Percentiles rank a stretch among this genome's conserved stretches.
phyloP scores from a whole-genome alignment of 345 rosid genomes.

The Geranium brycei region DNA sequence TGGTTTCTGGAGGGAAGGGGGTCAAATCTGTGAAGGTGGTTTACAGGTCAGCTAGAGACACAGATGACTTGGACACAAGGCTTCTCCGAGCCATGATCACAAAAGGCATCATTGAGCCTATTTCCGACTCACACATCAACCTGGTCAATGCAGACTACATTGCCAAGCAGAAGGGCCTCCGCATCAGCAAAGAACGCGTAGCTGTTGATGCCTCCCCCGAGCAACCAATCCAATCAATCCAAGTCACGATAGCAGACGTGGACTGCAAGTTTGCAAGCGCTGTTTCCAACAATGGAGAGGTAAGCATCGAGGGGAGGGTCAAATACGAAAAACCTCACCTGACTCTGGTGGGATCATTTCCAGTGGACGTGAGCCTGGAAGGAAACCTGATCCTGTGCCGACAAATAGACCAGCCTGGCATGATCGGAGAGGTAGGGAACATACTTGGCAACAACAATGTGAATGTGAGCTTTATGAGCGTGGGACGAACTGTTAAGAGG shows the following conservation, averaged over 20 bases:
- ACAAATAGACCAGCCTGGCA: slow-evolving; percentile 76
- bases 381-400: slow-evolving; percentile 67
- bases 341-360: slow-evolving; percentile 44
- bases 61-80: slow-evolving; percentile 74
- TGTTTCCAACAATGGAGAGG: slow-evolving; percentile 41
- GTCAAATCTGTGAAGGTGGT: slow-evolving; percentile 49
- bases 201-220: slow-evolving; percentile 41
- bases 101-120: slow-evolving; percentile 76
- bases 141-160: slow-evolving; percentile 75
- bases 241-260: slow-evolving; percentile 43
- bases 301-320: slow-evolving; percentile 64
- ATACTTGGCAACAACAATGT: slow-evolving; percentile 59
- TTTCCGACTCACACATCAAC: slow-evolving; percentile 52
- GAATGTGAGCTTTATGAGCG: slow-evolving; percentile 81
- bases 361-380: slow-evolving; percentile 70
- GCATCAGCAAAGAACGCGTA: slow-evolving; percentile 56
- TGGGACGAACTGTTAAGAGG: slow-evolving; percentile 48
- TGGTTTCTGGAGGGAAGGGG: slow-evolving; percentile 61
- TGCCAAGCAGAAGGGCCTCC: slow-evolving; percentile 74
- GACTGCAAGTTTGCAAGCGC: slow-evolving; percentile 61
- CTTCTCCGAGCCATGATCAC: slow-evolving; percentile 78
- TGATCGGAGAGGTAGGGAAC: slow-evolving; percentile 71
- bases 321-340: slow-evolving; percentile 56
- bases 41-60: slow-evolving; percentile 45
- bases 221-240: slow-evolving; percentile 51